phyloP scores from a whole-genome alignment of 805 yeast genomes.

The Kluyveromyces starmeri region DNA sequence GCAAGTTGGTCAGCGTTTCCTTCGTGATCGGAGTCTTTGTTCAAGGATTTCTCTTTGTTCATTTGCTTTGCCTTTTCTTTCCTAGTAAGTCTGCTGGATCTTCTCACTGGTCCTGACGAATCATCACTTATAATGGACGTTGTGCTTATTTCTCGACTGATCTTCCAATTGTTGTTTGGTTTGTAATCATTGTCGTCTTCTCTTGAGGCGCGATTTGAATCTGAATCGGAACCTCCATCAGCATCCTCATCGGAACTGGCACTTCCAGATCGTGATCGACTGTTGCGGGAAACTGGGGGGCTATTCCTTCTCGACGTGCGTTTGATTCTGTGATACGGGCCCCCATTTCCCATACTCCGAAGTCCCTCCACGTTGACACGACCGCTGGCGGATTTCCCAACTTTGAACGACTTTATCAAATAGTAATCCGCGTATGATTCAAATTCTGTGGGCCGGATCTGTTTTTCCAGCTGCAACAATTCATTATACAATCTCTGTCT shows the following conservation, averaged over 20 bases:
- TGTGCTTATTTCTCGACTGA: conserved; percentile 11
- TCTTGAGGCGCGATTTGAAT: neutral
- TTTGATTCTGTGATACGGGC: conserved; percentile 20
- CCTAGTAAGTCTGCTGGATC: conserved; percentile 20
- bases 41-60: conserved; percentile 5
- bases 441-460: conserved; percentile 23
- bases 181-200: conserved; percentile 4
- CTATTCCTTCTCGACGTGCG: conserved; percentile 6
- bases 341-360: conserved; percentile 21
- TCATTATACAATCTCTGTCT: conserved; percentile 10
- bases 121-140: conserved; percentile 9
- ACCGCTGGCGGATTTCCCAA: conserved; percentile 28
- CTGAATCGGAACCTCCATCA: conserved; percentile 7
- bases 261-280: conserved; percentile 5
- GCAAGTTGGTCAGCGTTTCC: conserved; percentile 4
- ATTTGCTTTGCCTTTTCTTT: conserved; percentile 10
- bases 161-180: conserved; percentile 2
- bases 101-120: conserved; percentile 12
- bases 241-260: conserved; percentile 9
- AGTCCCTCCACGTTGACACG: conserved; percentile 23
- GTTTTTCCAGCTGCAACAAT: conserved; percentile 9
- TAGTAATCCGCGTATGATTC: conserved; percentile 28
- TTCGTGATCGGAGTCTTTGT: conserved; percentile 4
- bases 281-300: conserved; percentile 6
- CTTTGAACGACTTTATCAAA: conserved; percentile 20